Evolutionary conservation across 148 eudicot genomes (phyloP).

Genomic region (Arbutus unedo): DNA sequence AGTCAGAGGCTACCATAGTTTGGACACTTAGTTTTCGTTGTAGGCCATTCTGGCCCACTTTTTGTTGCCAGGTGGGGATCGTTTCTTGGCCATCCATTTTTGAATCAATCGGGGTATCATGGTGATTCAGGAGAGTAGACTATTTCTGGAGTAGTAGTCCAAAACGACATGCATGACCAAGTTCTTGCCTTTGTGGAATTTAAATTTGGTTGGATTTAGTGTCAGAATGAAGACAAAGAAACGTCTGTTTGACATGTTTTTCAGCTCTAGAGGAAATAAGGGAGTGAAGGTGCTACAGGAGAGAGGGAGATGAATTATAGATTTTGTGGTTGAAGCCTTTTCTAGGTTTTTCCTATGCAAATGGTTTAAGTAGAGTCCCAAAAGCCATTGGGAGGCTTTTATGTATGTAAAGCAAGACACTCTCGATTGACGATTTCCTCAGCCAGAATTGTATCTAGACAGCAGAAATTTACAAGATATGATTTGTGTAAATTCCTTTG

Average conservation of each 20-base stretch:
- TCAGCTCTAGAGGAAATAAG: no score
- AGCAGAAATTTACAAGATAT: no score
- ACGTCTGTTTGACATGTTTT: not conserved
- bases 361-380: no score
- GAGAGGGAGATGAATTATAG: no score
- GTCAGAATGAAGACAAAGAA: not conserved
- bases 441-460: no score
- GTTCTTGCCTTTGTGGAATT: not conserved
- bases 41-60: not conserved
- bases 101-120: not conserved
- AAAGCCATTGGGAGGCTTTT: no score
- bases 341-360: no score
- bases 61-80: not conserved
- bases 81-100: not conserved
- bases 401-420: no score
- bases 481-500: no score
- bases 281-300: no score
- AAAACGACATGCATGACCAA: not conserved
- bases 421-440: no score
- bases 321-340: no score
- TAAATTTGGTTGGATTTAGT: not conserved
- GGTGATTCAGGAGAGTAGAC: not conserved
- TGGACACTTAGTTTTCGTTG: not conserved
- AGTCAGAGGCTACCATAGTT: not conserved
- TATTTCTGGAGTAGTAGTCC: not conserved